Conservation (phyloP, 148 eudicot genomes). For the Pharnaceum exiguum region DNA sequence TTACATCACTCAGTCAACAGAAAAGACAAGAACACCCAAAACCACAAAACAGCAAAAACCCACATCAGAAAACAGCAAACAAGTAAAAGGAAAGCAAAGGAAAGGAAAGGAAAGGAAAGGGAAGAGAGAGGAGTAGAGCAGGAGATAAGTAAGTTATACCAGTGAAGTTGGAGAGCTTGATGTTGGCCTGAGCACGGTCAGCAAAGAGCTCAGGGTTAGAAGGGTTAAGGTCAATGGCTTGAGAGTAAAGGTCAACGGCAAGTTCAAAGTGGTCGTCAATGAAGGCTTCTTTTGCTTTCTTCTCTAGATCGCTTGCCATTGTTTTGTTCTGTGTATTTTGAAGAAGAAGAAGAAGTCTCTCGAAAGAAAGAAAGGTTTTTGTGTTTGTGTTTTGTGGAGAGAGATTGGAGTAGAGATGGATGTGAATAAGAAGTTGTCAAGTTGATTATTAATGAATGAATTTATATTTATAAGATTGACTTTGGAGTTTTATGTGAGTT, state of each 20-base stretch:
- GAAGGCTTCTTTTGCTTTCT: constrained; percentile 79
- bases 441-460: no score
- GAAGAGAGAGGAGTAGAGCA: background rate
- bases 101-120: background rate
- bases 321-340: background rate
- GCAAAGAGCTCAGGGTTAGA: constrained; percentile 57
- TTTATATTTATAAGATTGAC: no score
- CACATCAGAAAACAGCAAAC: background rate
- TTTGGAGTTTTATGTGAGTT: no score
- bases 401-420: no score
- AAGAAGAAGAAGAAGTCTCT: background rate
- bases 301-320: constrained; percentile 72
- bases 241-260: constrained; percentile 79
- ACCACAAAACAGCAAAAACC: background rate
- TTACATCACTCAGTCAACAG: background rate
- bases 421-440: no score
- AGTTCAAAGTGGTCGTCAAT: constrained; percentile 95
- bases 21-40: background rate
- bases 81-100: background rate
- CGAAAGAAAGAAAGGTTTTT: no score
- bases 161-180: constrained; percentile 75
- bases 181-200: constrained; percentile 93
- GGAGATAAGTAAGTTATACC: constrained; percentile 40
- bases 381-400: background rate
- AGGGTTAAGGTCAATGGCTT: constrained; percentile 72